A percentile compares a stretch with the other conserved stretches of the same genome.
Evolutionary conservation across 352 stramenopile species (phyloP).

Genomic region (Phytophthora citricola): DNA sequence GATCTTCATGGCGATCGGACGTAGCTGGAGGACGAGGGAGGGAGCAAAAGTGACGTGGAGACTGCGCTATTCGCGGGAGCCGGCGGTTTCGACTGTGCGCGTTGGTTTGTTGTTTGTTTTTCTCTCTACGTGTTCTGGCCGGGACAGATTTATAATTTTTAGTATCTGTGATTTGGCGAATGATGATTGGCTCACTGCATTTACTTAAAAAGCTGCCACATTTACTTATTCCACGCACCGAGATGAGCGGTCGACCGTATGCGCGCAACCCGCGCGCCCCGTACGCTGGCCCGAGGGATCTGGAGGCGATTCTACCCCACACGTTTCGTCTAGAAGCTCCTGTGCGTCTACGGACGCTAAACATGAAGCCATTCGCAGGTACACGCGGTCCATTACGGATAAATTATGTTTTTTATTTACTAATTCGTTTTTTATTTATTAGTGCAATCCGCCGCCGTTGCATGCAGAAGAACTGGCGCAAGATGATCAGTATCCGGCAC

Average conservation of each 20-base stretch:
- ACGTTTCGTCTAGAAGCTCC: conserved; percentile 52
- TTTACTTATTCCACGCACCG: conserved; percentile 4
- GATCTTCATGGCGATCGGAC: conserved; percentile 77
- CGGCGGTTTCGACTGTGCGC: conserved; percentile 38
- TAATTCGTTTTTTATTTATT: conserved; percentile 7
- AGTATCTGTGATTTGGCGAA: conserved; percentile 14
- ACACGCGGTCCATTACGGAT: neutral
- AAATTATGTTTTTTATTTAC: conserved; percentile 4
- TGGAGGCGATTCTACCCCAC: conserved; percentile 70
- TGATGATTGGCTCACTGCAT: conserved; percentile 22
- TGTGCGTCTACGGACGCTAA: conserved; percentile 33
- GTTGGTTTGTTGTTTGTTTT: conserved; percentile 25
- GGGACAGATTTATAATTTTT: conserved; percentile 8
- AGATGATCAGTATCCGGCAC: conserved; percentile 67
- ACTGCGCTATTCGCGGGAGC: conserved; percentile 24
- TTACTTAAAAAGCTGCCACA: conserved; percentile 22
- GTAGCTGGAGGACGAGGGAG: neutral
- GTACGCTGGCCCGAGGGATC: conserved; percentile 56
- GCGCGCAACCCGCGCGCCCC: conserved; percentile 58
- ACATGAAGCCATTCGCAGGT: conserved; percentile 65
- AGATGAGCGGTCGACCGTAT: conserved; percentile 80
- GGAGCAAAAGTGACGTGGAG: neutral
- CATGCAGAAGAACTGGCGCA: conserved; percentile 86
- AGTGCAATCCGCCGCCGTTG: conserved; percentile 71
- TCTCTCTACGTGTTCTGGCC: conserved; percentile 33